phyloP scores from a whole-genome alignment of 805 yeast genomes.

The Spencermartinsiella europaea region DNA sequence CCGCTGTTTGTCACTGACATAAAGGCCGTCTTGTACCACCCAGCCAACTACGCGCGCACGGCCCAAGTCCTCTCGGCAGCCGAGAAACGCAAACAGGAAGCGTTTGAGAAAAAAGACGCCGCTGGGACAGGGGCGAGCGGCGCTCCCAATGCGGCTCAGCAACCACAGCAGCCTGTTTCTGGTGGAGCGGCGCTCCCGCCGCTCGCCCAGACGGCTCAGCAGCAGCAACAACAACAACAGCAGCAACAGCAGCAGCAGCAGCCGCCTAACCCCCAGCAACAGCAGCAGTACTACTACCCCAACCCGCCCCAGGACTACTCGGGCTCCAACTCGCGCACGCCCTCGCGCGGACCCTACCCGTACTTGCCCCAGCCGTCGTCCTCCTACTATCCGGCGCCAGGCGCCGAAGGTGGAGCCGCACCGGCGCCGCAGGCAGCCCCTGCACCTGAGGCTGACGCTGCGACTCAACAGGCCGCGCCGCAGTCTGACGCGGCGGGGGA shows the following conservation, averaged over 20 bases:
- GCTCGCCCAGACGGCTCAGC: constrained; percentile 6
- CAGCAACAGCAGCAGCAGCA: constrained; percentile 6
- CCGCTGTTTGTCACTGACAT: constrained; percentile 73
- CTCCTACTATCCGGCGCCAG: background rate
- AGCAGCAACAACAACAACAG: constrained; percentile 14
- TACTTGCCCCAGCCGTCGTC: background rate
- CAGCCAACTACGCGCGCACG: constrained; percentile 30
- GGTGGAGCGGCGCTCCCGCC: background rate
- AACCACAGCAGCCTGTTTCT: constrained; percentile 1
- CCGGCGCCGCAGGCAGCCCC: constrained; percentile 7
- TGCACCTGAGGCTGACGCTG: constrained; percentile 17
- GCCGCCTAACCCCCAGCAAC: background rate
- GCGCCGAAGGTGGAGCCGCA: background rate
- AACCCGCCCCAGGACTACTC: background rate
- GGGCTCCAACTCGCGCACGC: background rate
- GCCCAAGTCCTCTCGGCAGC: constrained; percentile 32
- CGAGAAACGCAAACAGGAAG: constrained; percentile 25
- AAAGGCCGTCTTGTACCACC: constrained; percentile 26
- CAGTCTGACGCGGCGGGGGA: background rate
- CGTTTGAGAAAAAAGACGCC: constrained; percentile 5
- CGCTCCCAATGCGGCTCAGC: background rate
- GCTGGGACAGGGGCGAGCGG: constrained; percentile 4
- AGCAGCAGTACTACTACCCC: background rate
- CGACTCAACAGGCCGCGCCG: background rate
- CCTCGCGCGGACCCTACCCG: constrained; percentile 1